Evolutionary conservation across 352 stramenopile genomes (phyloP).

Genomic region (Globisporangium abappressorium): DNA sequence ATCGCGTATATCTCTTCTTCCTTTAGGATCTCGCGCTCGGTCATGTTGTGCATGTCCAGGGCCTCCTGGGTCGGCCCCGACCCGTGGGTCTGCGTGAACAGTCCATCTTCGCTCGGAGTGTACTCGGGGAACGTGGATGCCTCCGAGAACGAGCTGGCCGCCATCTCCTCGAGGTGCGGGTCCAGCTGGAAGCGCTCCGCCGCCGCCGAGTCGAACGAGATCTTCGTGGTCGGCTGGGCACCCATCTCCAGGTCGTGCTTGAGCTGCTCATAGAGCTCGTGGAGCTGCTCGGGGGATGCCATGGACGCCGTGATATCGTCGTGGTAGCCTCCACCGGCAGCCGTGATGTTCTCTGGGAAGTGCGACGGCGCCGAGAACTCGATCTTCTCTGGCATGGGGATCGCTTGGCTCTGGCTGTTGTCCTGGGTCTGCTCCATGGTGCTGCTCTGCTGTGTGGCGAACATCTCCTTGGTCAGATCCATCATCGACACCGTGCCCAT

Average conservation of each 20-base stretch:
- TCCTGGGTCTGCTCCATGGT: background rate
- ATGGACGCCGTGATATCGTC: constrained; percentile 23
- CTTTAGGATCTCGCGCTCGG: constrained; percentile 7
- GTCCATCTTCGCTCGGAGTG: constrained; percentile 48
- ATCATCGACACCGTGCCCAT: constrained; percentile 34
- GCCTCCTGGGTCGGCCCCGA: constrained; percentile 7
- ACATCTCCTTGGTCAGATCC: constrained; percentile 35
- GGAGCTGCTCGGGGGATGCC: constrained; percentile 17
- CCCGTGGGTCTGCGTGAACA: constrained; percentile 33
- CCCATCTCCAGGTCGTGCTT: constrained; percentile 24
- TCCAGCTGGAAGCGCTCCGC: constrained; percentile 29
- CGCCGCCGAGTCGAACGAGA: constrained; percentile 21
- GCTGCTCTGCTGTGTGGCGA: constrained; percentile 15
- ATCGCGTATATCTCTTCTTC: constrained; percentile 11
- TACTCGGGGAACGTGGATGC: constrained; percentile 65
- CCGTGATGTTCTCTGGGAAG: constrained; percentile 33
- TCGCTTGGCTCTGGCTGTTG: background rate
- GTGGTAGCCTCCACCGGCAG: constrained; percentile 25
- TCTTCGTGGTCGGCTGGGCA: constrained; percentile 10
- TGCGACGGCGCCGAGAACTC: constrained; percentile 30
- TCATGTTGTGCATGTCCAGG: background rate
- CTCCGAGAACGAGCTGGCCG: constrained; percentile 53
- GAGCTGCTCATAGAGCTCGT: constrained; percentile 20
- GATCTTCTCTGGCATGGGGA: background rate
- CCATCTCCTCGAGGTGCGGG: constrained; percentile 46